Evolutionary conservation across 441 rosid species (phyloP).

Genomic region (Gossypium laxum): DNA sequence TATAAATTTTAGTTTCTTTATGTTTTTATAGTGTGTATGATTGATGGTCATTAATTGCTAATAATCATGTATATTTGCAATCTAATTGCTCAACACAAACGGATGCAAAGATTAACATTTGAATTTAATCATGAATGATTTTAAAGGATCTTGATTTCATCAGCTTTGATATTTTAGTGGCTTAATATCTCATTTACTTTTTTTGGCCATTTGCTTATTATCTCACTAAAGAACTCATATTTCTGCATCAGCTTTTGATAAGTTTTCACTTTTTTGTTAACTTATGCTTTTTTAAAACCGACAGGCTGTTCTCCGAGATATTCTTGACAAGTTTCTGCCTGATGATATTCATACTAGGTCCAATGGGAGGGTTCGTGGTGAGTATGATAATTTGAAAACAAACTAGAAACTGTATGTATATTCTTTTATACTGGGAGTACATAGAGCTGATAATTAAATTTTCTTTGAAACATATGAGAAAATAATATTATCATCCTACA

Average conservation of each 20-base stretch:
- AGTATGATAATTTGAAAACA: slow-evolving; percentile 15
- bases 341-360: slow-evolving; percentile 69
- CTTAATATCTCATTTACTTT: not conserved
- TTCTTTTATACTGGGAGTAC: not conserved
- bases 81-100: not conserved
- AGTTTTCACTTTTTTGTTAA: not conserved
- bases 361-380: slow-evolving; percentile 85
- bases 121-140: not conserved
- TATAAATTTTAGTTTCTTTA: slow-evolving; percentile 3
- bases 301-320: slow-evolving; percentile 77
- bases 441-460: not conserved
- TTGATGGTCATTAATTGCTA: not conserved
- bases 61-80: not conserved
- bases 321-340: slow-evolving; percentile 62
- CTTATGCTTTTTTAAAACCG: slow-evolving; percentile 8
- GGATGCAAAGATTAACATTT: not conserved
- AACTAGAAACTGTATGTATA: not conserved
- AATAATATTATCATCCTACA: not conserved
- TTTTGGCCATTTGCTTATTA: not conserved
- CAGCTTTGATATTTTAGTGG: not conserved
- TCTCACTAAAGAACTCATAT: not conserved
- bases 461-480: not conserved
- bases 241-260: not conserved
- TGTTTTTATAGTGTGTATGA: not conserved
- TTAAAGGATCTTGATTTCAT: not conserved